A percentile compares a stretch with the other conserved stretches of the same genome.
These are phyloP conservation scores for Fusarium sp. DNA, from an alignment of 2,329 filamentous ascomycete genomes.

Conservation along the genomic window DNA sequence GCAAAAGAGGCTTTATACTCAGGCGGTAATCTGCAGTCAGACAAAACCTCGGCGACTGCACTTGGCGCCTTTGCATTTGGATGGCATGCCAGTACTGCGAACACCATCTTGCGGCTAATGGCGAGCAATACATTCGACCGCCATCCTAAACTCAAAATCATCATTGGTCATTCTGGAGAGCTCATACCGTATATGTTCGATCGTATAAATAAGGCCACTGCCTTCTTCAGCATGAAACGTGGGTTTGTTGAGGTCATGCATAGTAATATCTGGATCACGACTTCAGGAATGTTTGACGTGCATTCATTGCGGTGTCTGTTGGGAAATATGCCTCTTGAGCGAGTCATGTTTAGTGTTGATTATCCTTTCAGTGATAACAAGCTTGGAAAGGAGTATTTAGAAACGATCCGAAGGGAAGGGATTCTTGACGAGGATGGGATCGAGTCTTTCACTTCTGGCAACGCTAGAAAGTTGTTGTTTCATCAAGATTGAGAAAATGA, in stretches of 20 bases:
- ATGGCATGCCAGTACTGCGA: neutral
- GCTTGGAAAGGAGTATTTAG: neutral
- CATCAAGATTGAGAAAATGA: neutral
- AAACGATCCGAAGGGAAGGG: neutral
- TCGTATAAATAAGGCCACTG: neutral
- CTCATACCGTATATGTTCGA: neutral
- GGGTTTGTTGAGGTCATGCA: neutral
- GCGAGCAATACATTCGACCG: neutral
- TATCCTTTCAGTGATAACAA: neutral
- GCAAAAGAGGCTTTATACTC: neutral
- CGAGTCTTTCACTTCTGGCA: neutral
- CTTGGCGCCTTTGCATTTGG: neutral
- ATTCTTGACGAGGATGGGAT: neutral
- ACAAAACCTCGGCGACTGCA: neutral
- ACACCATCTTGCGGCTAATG: neutral
- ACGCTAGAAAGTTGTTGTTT: neutral
- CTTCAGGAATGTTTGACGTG: neutral
- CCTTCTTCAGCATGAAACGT: neutral
- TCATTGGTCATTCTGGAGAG: neutral
- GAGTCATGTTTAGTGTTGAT: neutral
- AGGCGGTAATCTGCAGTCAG: neutral
- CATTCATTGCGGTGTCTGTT: neutral
- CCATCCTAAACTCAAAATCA: neutral
- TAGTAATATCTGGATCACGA: neutral
- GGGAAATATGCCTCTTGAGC: neutral